Conservation (phyloP, 129 eudicot species). For the Centrapalus pauciflorus region DNA sequence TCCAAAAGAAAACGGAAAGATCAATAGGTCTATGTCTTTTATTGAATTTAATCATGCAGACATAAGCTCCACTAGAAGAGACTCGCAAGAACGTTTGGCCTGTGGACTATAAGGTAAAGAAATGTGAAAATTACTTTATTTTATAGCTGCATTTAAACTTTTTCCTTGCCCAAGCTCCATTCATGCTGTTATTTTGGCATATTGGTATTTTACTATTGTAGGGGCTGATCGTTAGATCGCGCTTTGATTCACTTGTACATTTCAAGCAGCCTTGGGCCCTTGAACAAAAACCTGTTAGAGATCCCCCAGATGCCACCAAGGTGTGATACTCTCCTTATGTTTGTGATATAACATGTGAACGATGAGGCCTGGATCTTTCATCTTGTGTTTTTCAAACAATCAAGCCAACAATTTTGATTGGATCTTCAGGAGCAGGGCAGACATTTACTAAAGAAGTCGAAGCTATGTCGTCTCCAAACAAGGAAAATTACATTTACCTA, state of each 20-base stretch:
- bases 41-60: conserved; percentile 42
- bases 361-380: not conserved
- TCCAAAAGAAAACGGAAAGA: not conserved
- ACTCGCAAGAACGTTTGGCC: conserved; percentile 74
- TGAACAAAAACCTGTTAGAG: conserved; percentile 66
- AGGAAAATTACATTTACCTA: conserved; percentile 36
- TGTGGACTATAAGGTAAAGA: conserved; percentile 67
- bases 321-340: conserved; percentile 11
- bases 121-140: not conserved
- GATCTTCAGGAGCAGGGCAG: conserved; percentile 87
- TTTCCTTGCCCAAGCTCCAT: not conserved
- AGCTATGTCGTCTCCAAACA: conserved; percentile 62
- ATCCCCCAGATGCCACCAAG: conserved; percentile 63
- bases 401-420: conserved; percentile 76
- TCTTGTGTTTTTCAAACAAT: conserved; percentile 42
- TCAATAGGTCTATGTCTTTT: not conserved
- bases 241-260: conserved; percentile 72
- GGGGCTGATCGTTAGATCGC: conserved; percentile 79
- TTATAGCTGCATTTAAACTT: not conserved
- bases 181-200: no score
- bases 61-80: conserved; percentile 65
- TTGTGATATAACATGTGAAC: not conserved
- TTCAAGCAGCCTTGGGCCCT: conserved; percentile 97
- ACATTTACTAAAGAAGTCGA: conserved; percentile 85
- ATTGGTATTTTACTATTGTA: conserved; percentile 20